phyloP scores from a whole-genome alignment of 1,284 basidiomycete genomes.

The Xerocomus tenax region DNA sequence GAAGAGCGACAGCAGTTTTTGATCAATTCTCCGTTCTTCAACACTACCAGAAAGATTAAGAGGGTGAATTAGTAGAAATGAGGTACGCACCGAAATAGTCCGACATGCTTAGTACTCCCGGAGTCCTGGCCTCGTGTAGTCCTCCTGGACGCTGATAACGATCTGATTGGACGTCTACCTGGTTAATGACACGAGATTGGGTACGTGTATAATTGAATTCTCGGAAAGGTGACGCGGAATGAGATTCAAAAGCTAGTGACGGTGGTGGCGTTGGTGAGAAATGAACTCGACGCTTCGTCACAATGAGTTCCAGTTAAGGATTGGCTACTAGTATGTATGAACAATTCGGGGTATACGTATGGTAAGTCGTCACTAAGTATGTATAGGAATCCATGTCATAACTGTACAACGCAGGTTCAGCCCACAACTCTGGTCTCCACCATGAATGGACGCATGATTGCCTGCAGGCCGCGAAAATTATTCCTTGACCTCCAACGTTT shows the following conservation, averaged over 20 bases:
- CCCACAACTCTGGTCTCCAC: background rate
- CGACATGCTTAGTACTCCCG: slow-evolving; percentile 7
- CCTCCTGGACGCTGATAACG: slow-evolving; percentile 18
- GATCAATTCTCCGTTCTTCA: background rate
- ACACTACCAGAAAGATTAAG: slow-evolving; percentile 1
- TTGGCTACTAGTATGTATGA: slow-evolving; percentile 14
- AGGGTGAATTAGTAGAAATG: slow-evolving; percentile 13
- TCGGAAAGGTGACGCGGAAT: background rate
- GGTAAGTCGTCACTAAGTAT: slow-evolving; percentile 14
- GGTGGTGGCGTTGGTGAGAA: too few species aligned
- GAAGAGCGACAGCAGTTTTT: background rate
- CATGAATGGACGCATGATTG: too few species aligned
- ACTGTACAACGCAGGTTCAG: slow-evolving; percentile 8
- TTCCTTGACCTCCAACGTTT: slow-evolving; percentile 15
- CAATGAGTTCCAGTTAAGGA: slow-evolving; percentile 1
- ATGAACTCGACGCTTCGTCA: background rate
- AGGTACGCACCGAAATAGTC: slow-evolving; percentile 2
- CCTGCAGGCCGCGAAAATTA: slow-evolving; percentile 5
- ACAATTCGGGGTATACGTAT: slow-evolving; percentile 19
- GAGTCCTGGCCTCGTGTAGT: slow-evolving; percentile 18
- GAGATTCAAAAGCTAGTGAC: background rate
- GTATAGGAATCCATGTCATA: slow-evolving; percentile 7
- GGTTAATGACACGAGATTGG: background rate
- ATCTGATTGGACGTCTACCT: slow-evolving; percentile 1
- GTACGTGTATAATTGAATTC: background rate